Evolutionary conservation across 2,329 filamentous ascomycete species (phyloP).

Genomic region (Beauveria asiatica): DNA sequence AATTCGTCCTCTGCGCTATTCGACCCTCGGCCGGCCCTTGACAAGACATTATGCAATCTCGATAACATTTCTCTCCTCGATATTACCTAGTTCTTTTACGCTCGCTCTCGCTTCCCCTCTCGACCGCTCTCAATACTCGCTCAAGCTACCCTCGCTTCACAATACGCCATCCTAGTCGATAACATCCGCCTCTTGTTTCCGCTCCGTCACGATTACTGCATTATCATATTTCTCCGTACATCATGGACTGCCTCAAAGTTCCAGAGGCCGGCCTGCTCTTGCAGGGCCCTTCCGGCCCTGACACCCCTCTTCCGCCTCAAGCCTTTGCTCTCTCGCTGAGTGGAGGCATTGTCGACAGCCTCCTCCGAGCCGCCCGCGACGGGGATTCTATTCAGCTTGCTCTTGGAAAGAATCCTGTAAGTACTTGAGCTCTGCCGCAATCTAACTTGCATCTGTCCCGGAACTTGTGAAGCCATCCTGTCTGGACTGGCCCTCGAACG

Average conservation of each 20-base stretch:
- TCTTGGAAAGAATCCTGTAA: constrained; percentile 51
- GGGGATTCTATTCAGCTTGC: constrained; percentile 49
- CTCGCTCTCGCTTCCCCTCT: neutral
- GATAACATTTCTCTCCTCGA: neutral
- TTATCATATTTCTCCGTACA: constrained; percentile 13
- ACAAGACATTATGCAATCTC: neutral
- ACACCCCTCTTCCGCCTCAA: constrained; percentile 40
- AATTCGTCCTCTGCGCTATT: neutral
- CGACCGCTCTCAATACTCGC: neutral
- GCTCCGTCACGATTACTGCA: neutral
- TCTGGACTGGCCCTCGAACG: neutral
- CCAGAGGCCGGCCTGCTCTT: constrained; percentile 50
- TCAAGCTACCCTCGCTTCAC: neutral
- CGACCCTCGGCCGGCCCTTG: constrained; percentile 7
- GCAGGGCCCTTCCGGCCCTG: constrained; percentile 39
- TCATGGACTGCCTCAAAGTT: constrained; percentile 46
- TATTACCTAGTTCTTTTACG: neutral
- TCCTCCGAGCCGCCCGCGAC: constrained; percentile 52
- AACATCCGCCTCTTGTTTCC: constrained; percentile 1
- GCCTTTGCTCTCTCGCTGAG: constrained; percentile 51
- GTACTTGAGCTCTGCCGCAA: constrained; percentile 21
- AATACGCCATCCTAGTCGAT: neutral
- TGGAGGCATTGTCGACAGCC: constrained; percentile 50
- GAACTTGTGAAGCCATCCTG: neutral
- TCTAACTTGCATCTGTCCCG: too few relatives aligned